These are phyloP conservation scores for Hygrophorus pudorinus DNA, from an alignment of 768 basidiomycete species.

Conservation along the genomic window DNA sequence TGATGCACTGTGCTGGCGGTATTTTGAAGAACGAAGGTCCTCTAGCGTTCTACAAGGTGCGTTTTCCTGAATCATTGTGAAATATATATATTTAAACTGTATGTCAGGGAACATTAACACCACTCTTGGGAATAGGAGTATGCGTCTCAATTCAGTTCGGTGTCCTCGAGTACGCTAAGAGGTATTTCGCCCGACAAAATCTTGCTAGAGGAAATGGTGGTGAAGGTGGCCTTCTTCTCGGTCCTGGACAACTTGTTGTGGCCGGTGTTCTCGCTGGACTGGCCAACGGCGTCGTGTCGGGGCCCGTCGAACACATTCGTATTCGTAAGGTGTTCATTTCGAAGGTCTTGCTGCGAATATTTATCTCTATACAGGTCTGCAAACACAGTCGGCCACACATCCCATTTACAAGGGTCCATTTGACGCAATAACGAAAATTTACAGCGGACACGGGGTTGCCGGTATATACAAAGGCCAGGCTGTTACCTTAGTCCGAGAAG, in stretches of 20 bases:
- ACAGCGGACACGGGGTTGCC: constrained; percentile 57
- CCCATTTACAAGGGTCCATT: constrained; percentile 73
- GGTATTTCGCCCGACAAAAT: constrained; percentile 63
- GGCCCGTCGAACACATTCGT: constrained; percentile 95
- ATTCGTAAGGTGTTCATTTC: constrained; percentile 54
- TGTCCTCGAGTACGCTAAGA: constrained; percentile 78
- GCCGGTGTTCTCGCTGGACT: constrained; percentile 83
- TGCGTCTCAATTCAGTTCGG: constrained; percentile 97
- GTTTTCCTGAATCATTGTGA: not conserved
- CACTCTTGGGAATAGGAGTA: constrained; percentile 83
- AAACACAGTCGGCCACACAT: constrained; percentile 80
- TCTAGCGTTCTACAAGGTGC: constrained; percentile 89
- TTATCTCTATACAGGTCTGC: constrained; percentile 50
- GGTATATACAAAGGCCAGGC: constrained; percentile 92
- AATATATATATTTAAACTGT: constrained; percentile 3
- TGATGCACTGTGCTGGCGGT: constrained; percentile 83
- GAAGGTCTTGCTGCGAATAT: constrained; percentile 2
- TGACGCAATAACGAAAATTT: constrained; percentile 84
- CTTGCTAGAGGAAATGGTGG: constrained; percentile 49
- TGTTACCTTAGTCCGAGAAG: constrained; percentile 79
- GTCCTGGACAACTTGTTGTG: constrained; percentile 53
- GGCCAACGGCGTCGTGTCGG: constrained; percentile 87
- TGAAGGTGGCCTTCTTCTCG: constrained; percentile 50
- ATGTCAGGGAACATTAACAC: constrained; percentile 76
- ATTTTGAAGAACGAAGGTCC: constrained; percentile 89